These are phyloP conservation scores for Tephrocybe sp. DNA, from an alignment of 768 basidiomycete genomes.

Conservation along the genomic window DNA sequence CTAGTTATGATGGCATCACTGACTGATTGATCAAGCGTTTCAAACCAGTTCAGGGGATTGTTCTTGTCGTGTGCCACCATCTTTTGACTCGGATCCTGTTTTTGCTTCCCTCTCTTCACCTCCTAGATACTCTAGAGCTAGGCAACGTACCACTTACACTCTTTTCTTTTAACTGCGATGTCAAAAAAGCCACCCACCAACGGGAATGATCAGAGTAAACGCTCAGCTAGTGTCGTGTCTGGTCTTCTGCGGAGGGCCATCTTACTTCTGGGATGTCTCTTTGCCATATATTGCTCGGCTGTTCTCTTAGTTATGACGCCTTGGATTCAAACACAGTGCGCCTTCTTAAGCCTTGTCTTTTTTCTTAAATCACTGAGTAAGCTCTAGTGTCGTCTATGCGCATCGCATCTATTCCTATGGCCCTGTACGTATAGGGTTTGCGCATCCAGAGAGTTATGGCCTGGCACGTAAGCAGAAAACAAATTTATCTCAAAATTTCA, in stretches of 20 bases:
- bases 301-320: slow-evolving; percentile 36
- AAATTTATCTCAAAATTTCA: neutral
- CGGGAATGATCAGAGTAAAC: no score
- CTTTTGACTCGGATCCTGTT: no score
- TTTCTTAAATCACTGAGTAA: neutral
- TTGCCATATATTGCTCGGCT: slow-evolving; percentile 18
- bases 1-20: no score
- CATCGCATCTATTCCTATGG: slow-evolving; percentile 35
- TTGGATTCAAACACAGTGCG: slow-evolving; percentile 37
- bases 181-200: no score
- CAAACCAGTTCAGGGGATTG: no score
- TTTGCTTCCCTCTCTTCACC: no score
- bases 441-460: slow-evolving; percentile 39
- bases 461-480: slow-evolving; percentile 34
- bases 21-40: no score
- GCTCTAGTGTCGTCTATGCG: slow-evolving; percentile 34
- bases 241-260: neutral
- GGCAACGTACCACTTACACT: no score
- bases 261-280: neutral
- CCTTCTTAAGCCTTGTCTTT: neutral
- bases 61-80: no score
- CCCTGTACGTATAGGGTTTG: slow-evolving; percentile 29
- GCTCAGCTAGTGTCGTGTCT: neutral
- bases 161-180: no score
- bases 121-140: no score